phyloP scores from a whole-genome alignment of 176 grass and related monocot genomes.

The Zea luxurians region DNA sequence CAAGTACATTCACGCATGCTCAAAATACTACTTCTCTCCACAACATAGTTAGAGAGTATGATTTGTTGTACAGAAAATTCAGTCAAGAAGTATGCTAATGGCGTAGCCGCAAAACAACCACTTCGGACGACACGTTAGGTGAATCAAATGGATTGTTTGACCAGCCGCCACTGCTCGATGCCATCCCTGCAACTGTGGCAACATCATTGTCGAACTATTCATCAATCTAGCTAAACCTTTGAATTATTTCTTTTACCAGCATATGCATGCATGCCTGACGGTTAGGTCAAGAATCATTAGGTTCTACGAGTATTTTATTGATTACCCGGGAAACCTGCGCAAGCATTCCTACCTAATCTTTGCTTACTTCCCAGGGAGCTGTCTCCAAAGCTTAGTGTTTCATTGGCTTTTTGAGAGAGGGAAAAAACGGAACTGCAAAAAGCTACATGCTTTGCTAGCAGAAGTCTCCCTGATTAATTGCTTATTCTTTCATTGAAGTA shows the following conservation, averaged over 20 bases:
- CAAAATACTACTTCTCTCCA: neutral
- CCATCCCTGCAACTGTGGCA: conserved; percentile 34
- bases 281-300: conserved; percentile 68
- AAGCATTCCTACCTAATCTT: conserved; percentile 63
- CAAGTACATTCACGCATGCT: conserved; percentile 13
- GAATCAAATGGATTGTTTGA: conserved; percentile 45
- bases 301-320: conserved; percentile 42
- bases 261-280: conserved; percentile 18
- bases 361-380: conserved; percentile 77
- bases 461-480: conserved; percentile 49
- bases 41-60: conserved; percentile 10
- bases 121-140: conserved; percentile 25
- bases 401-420: conserved; percentile 29
- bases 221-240: conserved; percentile 40
- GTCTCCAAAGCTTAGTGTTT: conserved; percentile 74
- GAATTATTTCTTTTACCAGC: conserved; percentile 37
- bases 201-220: conserved; percentile 42
- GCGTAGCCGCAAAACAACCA: conserved; percentile 43
- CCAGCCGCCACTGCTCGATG: conserved; percentile 20
- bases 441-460: conserved; percentile 38
- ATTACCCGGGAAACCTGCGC: conserved; percentile 35
- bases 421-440: conserved; percentile 42
- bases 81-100: conserved; percentile 37
- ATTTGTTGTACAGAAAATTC: neutral
- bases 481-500: conserved; percentile 40